phyloP scores from a whole-genome alignment of 2,329 filamentous ascomycete species.

The Arthrinium phaeospermum region DNA sequence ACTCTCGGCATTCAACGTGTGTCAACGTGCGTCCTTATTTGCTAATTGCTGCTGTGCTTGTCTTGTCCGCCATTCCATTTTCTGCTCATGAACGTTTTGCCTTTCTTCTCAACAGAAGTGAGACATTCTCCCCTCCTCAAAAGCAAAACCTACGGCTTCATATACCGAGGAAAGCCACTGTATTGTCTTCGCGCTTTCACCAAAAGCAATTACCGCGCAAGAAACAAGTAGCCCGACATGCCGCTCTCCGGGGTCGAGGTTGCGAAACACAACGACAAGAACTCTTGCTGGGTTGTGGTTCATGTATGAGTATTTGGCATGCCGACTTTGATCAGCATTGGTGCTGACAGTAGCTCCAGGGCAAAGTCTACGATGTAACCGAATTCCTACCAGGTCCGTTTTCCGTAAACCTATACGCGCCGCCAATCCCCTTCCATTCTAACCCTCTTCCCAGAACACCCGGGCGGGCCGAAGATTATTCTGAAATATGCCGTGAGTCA shows the following conservation, averaged over 20 bases:
- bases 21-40: background rate
- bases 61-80: background rate
- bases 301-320: constrained; percentile 57
- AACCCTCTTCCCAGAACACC: constrained; percentile 66
- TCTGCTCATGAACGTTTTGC: background rate
- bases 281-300: constrained; percentile 92
- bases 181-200: too few species aligned
- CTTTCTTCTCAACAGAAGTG: background rate
- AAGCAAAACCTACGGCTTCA: too few species aligned
- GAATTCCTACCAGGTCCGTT: constrained; percentile 74
- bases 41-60: background rate
- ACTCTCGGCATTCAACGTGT: background rate
- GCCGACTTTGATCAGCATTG: background rate
- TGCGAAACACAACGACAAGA: constrained; percentile 75
- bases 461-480: constrained; percentile 90
- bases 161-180: background rate
- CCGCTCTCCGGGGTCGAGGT: constrained; percentile 58
- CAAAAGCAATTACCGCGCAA: background rate
- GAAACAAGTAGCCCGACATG: constrained; percentile 25
- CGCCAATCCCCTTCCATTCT: background rate
- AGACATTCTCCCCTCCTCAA: background rate
- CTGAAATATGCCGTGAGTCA: constrained; percentile 80
- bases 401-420: background rate
- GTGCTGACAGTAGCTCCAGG: constrained; percentile 44
- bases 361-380: constrained; percentile 88